Evolutionary conservation across 495 filamentous ascomycete genomes (phyloP).

Genomic region (Alectoria sarmentosa): DNA sequence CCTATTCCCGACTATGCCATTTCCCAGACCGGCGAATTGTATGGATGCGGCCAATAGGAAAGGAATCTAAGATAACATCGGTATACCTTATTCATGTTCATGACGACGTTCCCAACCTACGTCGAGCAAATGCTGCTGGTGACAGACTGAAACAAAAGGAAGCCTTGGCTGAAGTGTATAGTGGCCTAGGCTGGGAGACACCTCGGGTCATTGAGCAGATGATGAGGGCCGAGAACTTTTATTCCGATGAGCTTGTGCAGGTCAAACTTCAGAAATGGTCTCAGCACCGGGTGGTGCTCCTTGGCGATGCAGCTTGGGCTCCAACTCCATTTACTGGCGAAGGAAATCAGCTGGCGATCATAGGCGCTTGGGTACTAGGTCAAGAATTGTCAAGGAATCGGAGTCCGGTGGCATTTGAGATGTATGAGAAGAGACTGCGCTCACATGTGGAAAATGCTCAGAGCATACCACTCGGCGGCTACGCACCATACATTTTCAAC

Average conservation of each 20-base stretch:
- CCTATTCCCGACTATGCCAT: constrained; percentile 20
- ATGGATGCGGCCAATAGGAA: constrained; percentile 18
- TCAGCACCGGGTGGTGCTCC: constrained; percentile 19
- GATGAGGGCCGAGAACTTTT: constrained; percentile 23
- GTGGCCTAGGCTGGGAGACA: constrained; percentile 24
- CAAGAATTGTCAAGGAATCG: constrained; percentile 18
- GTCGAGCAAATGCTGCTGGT: constrained; percentile 20
- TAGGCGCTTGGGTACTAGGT: constrained; percentile 25
- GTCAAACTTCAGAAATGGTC: constrained; percentile 25
- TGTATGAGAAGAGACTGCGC: constrained; percentile 22
- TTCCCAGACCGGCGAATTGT: constrained; percentile 20
- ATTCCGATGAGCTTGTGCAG: constrained; percentile 25
- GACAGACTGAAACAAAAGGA: constrained; percentile 21
- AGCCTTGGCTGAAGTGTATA: constrained; percentile 18
- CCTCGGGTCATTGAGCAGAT: constrained; percentile 22
- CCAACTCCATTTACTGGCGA: constrained; percentile 24
- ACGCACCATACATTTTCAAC: constrained; percentile 20
- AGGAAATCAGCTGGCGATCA: constrained; percentile 25
- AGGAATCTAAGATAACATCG: constrained; percentile 18
- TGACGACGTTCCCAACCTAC: constrained; percentile 16
- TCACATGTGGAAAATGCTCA: constrained; percentile 23
- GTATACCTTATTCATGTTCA: constrained; percentile 20
- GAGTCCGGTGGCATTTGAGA: constrained; percentile 20
- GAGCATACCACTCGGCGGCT: constrained; percentile 22
- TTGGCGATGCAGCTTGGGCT: constrained; percentile 24